These are phyloP conservation scores for Elsinoe arachidis DNA, from an alignment of 2,329 filamentous ascomycete species.

Conservation along the genomic window DNA sequence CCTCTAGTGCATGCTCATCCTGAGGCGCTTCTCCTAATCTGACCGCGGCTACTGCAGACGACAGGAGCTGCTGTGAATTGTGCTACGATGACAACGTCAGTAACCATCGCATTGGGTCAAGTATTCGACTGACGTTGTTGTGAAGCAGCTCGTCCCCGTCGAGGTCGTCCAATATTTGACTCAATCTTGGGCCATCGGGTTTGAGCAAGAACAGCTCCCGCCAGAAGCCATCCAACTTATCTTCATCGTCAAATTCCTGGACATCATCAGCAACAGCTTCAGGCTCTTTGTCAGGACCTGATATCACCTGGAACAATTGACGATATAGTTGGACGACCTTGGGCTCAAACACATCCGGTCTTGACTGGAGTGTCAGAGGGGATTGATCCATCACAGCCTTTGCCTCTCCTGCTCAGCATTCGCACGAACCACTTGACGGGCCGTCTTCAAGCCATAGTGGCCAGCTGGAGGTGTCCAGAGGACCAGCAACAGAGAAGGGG, in stretches of 20 bases:
- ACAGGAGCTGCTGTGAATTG: slow-evolving; percentile 71
- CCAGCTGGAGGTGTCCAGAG: too few relatives aligned
- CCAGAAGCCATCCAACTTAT: slow-evolving; percentile 88
- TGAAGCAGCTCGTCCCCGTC: slow-evolving; percentile 67
- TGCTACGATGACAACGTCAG: slow-evolving; percentile 29
- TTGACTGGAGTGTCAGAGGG: slow-evolving; percentile 83
- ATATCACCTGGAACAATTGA: slow-evolving; percentile 57
- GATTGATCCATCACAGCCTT: slow-evolving; percentile 64
- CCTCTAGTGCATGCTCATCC: slow-evolving; percentile 76
- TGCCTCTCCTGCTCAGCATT: not conserved
- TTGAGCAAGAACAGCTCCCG: slow-evolving; percentile 85
- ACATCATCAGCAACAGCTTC: slow-evolving; percentile 3
- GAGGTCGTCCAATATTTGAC: slow-evolving; percentile 59
- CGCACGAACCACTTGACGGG: not conserved
- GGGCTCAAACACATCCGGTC: slow-evolving; percentile 83
- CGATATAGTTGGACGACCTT: slow-evolving; percentile 91
- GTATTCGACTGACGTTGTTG: slow-evolving; percentile 49
- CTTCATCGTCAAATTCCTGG: slow-evolving; percentile 53
- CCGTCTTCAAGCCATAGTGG: too few relatives aligned
- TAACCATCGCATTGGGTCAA: not conserved
- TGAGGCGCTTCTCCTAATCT: slow-evolving; percentile 52
- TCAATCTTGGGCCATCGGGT: slow-evolving; percentile 63
- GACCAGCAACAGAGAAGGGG: too few relatives aligned
- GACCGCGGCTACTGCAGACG: slow-evolving; percentile 60
- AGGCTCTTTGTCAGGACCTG: not conserved